Evolutionary conservation across 345 rosid genomes (phyloP), one percentile per base, ranked within the genome.

Genomic region (Eucalyptus regnans): DNA sequence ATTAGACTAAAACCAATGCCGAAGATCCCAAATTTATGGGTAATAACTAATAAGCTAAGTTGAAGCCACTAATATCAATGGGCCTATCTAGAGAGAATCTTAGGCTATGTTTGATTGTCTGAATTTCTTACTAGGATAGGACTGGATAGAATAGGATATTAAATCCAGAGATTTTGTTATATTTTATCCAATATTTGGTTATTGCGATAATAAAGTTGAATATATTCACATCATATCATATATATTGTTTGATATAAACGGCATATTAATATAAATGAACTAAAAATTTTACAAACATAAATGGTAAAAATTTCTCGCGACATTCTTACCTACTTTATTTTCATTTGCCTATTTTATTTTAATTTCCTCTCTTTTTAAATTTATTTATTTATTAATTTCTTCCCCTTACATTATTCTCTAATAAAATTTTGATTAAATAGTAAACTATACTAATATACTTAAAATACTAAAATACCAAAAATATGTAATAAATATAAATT

Each of bases 101-200:
- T 64, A n/a, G 58, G 10, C 2, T 1, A 0, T 4, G 2, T 52
- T 18, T 20, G 0, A 1, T 20, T 1, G 0, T 52, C 0, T 20
- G 1, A 1, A 20, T 1, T 52, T 52, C 1, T 1, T 0, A 52
- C 0, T 0, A 1, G 0, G 25, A 52, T 52, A 52, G 0, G 0
- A 52, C 5, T 52, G 0, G 25, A 52, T 20, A 52, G 0, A 1
- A 52, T 52, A 52, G 1, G 25, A 52, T 52, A 52, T 52, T 1
- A 52, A 1, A 52, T 52, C 0, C 5, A 52, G 0, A 1, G 0
- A 52, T 52, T 52, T 52, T 52, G 10, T 2, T 52, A 20, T 20
- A 52, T 52, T 9, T 52, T 0, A 52, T 3, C 25, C 0, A 7
- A 9, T 20, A 0, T 52, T 52, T 20, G 0, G 0, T 52, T 20